Percentiles rank a stretch among this genome's conserved stretches.
Conservation (phyloP, 805 yeast species). For the Candida ulmi region DNA sequence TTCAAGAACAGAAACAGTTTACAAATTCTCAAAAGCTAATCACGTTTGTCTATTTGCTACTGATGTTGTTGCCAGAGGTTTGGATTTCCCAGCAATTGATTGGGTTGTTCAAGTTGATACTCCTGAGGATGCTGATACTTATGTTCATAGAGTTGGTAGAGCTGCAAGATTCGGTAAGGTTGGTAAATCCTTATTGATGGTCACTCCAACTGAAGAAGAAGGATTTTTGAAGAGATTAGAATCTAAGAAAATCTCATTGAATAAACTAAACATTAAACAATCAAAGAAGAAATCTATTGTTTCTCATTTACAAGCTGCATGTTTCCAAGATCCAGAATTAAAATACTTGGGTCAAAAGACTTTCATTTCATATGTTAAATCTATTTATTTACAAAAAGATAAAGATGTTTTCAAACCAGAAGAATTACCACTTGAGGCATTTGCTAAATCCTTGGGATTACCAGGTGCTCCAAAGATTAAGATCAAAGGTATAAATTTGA, state of each 20-base stretch:
- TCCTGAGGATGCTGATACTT: slow-evolving; percentile 88
- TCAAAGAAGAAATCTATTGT: slow-evolving; percentile 67
- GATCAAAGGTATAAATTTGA: slow-evolving; percentile 41
- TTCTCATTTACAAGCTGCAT: slow-evolving; percentile 80
- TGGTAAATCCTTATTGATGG: slow-evolving; percentile 81
- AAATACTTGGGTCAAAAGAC: slow-evolving; percentile 96
- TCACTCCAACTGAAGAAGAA: slow-evolving; percentile 79
- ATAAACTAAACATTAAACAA: slow-evolving; percentile 67
- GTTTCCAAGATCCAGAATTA: slow-evolving; percentile 87
- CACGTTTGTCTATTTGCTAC: slow-evolving; percentile 83
- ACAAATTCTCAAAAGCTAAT: slow-evolving; percentile 36
- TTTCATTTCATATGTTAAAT: slow-evolving; percentile 83
- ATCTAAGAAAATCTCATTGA: slow-evolving; percentile 61
- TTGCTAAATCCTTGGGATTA: slow-evolving; percentile 82
- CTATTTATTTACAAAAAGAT: slow-evolving; percentile 81
- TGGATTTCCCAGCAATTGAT: slow-evolving; percentile 94
- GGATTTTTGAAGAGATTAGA: slow-evolving; percentile 63
- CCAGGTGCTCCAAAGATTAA: slow-evolving; percentile 96
- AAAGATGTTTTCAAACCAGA: slow-evolving; percentile 79
- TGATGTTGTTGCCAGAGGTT: slow-evolving; percentile 96
- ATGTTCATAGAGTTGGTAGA: slow-evolving; percentile 92
- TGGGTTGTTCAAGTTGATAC: slow-evolving; percentile 89
- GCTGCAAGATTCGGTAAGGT: slow-evolving; percentile 88
- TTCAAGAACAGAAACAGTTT: slow-evolving; percentile 76
- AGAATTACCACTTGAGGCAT: slow-evolving; percentile 72